phyloP scores from a whole-genome alignment of 345 rosid species.

The Salix koriyanagi region DNA sequence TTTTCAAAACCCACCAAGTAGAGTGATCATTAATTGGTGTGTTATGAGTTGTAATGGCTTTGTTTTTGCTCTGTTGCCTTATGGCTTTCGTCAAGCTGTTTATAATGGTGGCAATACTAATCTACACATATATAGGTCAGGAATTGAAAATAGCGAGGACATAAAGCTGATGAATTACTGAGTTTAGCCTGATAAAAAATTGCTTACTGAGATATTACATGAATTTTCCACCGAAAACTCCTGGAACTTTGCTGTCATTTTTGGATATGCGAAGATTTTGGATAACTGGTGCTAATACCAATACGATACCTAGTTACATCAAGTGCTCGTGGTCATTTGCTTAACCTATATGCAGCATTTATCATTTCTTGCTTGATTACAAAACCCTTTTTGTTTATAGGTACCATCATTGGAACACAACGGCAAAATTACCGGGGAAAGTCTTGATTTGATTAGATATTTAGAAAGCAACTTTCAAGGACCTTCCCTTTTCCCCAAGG shows the following conservation, averaged over 20 bases:
- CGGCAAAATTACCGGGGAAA: constrained; percentile 80
- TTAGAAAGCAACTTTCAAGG: constrained; percentile 83
- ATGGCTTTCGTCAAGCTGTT: neutral
- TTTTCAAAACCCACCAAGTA: neutral
- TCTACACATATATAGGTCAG: no score
- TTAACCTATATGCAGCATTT: neutral
- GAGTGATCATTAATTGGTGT: neutral
- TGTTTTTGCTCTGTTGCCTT: neutral
- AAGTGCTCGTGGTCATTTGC: neutral
- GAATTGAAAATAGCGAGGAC: neutral
- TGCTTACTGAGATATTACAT: neutral
- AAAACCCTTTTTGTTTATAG: constrained; percentile 26
- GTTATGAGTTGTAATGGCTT: neutral
- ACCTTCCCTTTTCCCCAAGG: constrained; percentile 63
- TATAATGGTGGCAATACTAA: neutral
- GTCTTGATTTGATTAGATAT: constrained; percentile 75
- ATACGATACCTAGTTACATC: neutral
- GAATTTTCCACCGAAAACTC: neutral
- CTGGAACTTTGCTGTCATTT: neutral
- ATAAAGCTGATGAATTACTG: neutral
- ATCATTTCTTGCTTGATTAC: neutral
- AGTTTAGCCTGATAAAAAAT: no score
- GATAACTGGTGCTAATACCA: neutral
- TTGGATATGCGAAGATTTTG: neutral
- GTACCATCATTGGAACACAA: constrained; percentile 93